Conservation (phyloP, 192 early-diverging fungal genomes). For the Backusella parvicylindrica region DNA sequence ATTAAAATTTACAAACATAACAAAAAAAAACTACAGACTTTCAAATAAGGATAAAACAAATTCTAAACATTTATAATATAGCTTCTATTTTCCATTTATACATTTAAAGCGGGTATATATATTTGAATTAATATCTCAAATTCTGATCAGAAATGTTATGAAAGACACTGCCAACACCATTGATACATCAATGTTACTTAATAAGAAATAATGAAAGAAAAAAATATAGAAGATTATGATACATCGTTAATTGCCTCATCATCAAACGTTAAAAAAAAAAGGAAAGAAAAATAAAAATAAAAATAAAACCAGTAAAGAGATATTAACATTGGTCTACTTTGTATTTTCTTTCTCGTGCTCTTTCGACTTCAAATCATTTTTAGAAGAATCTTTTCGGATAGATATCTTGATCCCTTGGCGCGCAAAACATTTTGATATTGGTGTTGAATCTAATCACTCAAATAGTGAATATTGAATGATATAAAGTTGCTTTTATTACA, state of each 20-base stretch:
- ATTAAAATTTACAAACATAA: not conserved
- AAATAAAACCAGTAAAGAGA: too few relatives aligned
- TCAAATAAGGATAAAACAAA: not conserved
- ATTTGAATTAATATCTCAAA: not conserved
- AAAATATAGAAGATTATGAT: not conserved
- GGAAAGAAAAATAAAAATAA: not conserved
- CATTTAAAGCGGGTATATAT: not conserved
- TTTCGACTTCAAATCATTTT: not conserved
- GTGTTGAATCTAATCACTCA: constrained; percentile 54
- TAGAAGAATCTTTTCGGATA: constrained; percentile 52
- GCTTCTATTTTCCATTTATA: not conserved
- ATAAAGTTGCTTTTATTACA: not conserved
- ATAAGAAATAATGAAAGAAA: not conserved
- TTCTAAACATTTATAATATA: not conserved
- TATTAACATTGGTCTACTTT: not conserved
- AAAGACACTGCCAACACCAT: not conserved
- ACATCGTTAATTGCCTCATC: not conserved
- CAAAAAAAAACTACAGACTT: not conserved
- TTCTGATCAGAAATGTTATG: not conserved
- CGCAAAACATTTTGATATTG: constrained; percentile 69
- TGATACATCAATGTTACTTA: not conserved
- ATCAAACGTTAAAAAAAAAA: not conserved
- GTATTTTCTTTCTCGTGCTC: not conserved
- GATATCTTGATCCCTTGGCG: constrained; percentile 76
- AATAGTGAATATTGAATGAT: not conserved